phyloP scores from a whole-genome alignment of 169 alveolate species.

The Eimeria brunetti region DNA sequence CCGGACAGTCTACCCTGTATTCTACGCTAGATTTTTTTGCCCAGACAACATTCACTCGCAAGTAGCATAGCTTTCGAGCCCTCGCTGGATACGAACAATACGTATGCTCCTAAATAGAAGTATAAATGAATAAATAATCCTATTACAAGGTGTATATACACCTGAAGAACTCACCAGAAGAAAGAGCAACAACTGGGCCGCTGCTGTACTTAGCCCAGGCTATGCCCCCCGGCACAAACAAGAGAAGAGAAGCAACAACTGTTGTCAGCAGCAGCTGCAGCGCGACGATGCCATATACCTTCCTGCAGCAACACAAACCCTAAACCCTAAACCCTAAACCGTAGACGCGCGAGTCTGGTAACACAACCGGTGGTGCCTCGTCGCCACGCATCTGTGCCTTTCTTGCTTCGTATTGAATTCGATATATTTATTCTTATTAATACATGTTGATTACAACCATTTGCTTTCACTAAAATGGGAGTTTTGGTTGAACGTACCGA shows the following conservation, averaged over 20 bases:
- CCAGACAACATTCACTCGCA: not conserved
- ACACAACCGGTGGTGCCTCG: not conserved
- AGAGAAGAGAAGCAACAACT: constrained; percentile 39
- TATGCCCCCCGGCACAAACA: constrained; percentile 39
- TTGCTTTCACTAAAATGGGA: too few species aligned
- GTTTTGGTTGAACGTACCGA: not conserved
- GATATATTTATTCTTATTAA: not conserved
- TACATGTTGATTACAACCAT: not conserved
- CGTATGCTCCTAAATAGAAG: too few species aligned
- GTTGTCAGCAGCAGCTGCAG: constrained; percentile 65
- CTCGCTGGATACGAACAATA: too few species aligned
- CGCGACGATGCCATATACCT: constrained; percentile 71
- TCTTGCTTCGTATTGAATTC: not conserved
- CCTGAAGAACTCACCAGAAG: not conserved
- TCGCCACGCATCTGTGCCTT: not conserved
- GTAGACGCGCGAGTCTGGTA: not conserved
- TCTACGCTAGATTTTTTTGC: not conserved
- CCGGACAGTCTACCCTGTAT: not conserved
- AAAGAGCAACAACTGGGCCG: not conserved
- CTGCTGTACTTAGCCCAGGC: constrained; percentile 31
- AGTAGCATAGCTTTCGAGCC: not conserved
- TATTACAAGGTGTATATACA: not conserved
- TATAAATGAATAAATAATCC: not conserved
- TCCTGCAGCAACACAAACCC: constrained; percentile 18
- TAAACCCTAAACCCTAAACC: not conserved